Evolutionary conservation across 2,329 filamentous ascomycete genomes (phyloP).

Genomic region (Fusarium compactum): DNA sequence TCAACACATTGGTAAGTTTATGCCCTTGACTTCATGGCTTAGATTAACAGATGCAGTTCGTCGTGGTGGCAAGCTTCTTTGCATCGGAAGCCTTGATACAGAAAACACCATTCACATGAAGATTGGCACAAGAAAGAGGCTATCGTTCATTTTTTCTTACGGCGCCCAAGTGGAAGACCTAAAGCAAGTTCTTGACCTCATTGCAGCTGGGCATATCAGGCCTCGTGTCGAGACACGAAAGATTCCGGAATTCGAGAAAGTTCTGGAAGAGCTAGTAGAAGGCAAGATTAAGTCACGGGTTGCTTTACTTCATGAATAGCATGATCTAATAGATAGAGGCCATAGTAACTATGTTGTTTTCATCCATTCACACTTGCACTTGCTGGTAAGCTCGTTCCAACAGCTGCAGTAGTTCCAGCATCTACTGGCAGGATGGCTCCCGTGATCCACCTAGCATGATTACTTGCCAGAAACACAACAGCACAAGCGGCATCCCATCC

Average conservation of each 20-base stretch:
- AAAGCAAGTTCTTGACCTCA: constrained; percentile 47
- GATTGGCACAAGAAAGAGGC: constrained; percentile 56
- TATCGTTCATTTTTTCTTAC: constrained; percentile 58
- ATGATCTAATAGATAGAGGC: not conserved
- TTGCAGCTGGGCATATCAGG: constrained; percentile 17
- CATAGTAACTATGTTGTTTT: not conserved
- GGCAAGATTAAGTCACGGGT: constrained; percentile 24
- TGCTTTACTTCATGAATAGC: constrained; percentile 21
- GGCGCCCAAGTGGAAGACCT: constrained; percentile 57
- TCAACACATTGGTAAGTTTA: constrained; percentile 35
- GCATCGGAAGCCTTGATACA: constrained; percentile 54
- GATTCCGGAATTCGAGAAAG: constrained; percentile 26
- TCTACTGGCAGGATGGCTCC: constrained; percentile 57
- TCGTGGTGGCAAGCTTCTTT: constrained; percentile 52
- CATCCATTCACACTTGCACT: constrained; percentile 47
- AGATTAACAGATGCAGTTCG: constrained; percentile 6
- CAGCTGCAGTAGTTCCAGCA: constrained; percentile 53
- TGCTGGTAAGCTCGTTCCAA: constrained; percentile 38
- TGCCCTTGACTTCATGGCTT: not conserved
- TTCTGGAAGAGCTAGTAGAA: constrained; percentile 10
- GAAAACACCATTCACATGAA: constrained; percentile 59
- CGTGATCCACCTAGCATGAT: constrained; percentile 59
- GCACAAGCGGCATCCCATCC: constrained; percentile 59
- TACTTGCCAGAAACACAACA: constrained; percentile 55
- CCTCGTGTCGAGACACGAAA: constrained; percentile 31